Evolutionary conservation across 192 early-diverging fungal genomes (phyloP), one percentile per base, ranked within the genome.

Genomic region (Physocladia obscura): DNA sequence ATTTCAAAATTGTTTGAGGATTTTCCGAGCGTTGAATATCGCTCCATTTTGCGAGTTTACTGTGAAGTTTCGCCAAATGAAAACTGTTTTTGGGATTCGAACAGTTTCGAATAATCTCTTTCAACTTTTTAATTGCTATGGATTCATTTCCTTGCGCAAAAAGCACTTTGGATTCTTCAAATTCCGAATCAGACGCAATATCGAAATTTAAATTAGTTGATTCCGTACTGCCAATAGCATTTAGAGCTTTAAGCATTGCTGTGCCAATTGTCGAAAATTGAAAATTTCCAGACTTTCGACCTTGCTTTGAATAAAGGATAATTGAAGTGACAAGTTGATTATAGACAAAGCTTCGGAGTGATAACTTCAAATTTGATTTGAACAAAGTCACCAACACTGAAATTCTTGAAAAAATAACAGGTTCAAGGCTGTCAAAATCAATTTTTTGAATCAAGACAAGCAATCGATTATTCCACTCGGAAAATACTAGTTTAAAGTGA

Each of bases 21-120:
- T 36, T 49, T 39, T 81, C 78, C 6, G 57, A 67, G 3, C 77
- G 70, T 19, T 58, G 62, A 17, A 77, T 49, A 4, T 70, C 71
- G 27, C 74, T 59, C 80, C 80, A 81, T 55, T 65, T 31, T 19
- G 71, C 80, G 17, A 81, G 57, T 39, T 77, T 75, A 21, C 62
- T 57, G 21, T 65, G 44, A 13, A 80, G 47, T n/a, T 60, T 48
- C 3, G 70, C 61, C 6, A 37, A 15, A 19, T 24, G 13, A n/a
- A 36, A 39, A n/a, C 5, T 22, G 24, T 24, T 50, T 19, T 17
- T 36, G 21, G 29, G 13, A 24, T n/a, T 24, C 11, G 31, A 49
- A 26, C 4, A 73, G 11, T 48, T 17, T 3, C 17, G 54, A 22
- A 48, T 54, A 21, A 76, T 11, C 4, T 34, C 19, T 65, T 81